phyloP scores from a whole-genome alignment of 169 alveolate genomes.

The Amoebophrya sp. region DNA sequence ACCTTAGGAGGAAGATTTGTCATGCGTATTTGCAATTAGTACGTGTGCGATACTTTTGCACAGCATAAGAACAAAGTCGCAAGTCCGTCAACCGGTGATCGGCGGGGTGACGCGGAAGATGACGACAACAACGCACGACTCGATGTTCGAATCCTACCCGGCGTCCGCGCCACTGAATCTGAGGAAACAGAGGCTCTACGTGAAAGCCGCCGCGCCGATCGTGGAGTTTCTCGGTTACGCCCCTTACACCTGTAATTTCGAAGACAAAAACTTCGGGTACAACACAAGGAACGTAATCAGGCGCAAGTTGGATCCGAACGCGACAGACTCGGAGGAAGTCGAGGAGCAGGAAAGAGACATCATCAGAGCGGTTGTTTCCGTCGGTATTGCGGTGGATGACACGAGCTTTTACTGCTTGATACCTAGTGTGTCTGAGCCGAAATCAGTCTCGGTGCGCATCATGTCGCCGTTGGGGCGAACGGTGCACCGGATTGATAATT shows the following conservation, averaged over 20 bases:
- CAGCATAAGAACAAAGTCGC: no score
- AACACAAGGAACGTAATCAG: neutral
- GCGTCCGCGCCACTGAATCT: neutral
- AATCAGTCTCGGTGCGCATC: neutral
- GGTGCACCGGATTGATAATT: neutral
- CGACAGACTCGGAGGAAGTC: neutral
- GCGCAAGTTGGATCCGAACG: no score
- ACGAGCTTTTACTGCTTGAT: neutral
- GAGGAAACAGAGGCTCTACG: neutral
- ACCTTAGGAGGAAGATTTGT: no score
- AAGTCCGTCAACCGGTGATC: no score
- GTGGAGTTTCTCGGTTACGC: neutral
- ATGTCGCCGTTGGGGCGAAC: constrained; percentile 2
- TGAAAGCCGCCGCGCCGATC: neutral
- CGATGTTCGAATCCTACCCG: neutral
- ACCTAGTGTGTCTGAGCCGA: neutral
- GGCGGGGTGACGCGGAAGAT: no score
- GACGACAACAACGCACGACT: neutral
- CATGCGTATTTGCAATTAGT: no score
- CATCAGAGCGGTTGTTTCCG: neutral
- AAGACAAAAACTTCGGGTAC: neutral
- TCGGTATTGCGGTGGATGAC: neutral
- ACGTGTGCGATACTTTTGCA: no score
- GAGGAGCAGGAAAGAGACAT: neutral
- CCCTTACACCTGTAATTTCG: neutral